These are phyloP conservation scores for Ceratobasidium sp. DNA, from an alignment of 1,284 basidiomycete genomes.

Conservation along the genomic window DNA sequence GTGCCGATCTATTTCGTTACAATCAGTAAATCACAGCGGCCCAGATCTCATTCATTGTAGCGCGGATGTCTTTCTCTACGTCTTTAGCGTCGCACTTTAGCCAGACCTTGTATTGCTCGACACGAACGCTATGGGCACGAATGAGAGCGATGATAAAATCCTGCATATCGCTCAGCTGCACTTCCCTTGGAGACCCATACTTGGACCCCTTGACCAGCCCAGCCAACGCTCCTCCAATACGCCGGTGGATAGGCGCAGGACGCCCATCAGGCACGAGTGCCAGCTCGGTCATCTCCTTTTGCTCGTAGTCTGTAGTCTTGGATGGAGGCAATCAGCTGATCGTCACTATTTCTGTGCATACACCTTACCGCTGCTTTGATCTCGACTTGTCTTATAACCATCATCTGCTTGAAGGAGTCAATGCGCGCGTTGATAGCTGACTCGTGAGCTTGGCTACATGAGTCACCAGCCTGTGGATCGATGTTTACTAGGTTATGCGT, in stretches of 20 bases:
- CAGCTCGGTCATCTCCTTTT: background rate
- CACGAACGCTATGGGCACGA: background rate
- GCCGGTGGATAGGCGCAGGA: too few species aligned
- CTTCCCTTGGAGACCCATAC: background rate
- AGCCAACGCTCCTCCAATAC: too few species aligned
- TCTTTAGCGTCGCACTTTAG: background rate
- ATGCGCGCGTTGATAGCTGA: background rate
- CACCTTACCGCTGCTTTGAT: background rate
- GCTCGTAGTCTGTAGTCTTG: background rate
- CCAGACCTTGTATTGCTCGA: background rate
- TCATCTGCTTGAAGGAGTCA: background rate
- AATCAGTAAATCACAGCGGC: background rate
- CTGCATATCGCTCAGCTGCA: background rate
- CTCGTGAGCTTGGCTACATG: background rate
- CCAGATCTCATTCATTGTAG: slow-evolving; percentile 8
- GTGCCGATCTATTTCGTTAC: too few species aligned
- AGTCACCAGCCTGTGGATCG: background rate
- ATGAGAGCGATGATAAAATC: background rate
- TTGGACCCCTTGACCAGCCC: background rate
- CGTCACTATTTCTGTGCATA: background rate
- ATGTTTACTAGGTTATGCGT: background rate
- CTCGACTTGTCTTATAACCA: background rate
- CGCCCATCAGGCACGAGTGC: too few species aligned
- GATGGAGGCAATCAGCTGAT: background rate
- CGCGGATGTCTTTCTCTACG: background rate